Evolutionary conservation across 495 filamentous ascomycete genomes (phyloP).

Genomic region (Penicillium simplicissimum): DNA sequence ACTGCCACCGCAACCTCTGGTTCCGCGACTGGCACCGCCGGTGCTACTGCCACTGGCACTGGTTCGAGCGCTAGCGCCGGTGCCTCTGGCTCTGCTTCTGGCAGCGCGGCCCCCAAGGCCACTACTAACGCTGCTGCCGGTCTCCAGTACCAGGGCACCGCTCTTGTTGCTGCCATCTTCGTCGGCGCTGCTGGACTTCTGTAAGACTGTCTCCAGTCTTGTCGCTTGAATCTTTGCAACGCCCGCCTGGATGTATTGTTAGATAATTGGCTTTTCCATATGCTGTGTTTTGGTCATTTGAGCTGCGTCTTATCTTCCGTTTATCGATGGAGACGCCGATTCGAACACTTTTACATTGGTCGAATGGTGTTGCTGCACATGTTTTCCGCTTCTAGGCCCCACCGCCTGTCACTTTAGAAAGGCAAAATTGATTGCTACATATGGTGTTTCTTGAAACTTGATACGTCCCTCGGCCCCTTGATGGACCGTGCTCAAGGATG

Average conservation of each 20-base stretch:
- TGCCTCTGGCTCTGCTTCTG: slow-evolving; percentile 2
- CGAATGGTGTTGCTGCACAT: slow-evolving; percentile 17
- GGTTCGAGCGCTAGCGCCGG: not conserved
- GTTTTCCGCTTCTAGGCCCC: slow-evolving; percentile 11
- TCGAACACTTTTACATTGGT: slow-evolving; percentile 14
- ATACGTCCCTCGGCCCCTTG: slow-evolving; percentile 5
- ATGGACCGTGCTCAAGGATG: not conserved
- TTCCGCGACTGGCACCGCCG: slow-evolving; percentile 15
- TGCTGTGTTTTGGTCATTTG: slow-evolving; percentile 15
- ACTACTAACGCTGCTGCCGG: slow-evolving; percentile 20
- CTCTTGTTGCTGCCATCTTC: slow-evolving; percentile 42
- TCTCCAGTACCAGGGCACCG: slow-evolving; percentile 37
- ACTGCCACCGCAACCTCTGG: slow-evolving; percentile 16
- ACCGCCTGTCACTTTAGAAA: slow-evolving; percentile 20
- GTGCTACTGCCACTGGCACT: slow-evolving; percentile 11
- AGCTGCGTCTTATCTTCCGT: not conserved
- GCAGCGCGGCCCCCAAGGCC: not conserved
- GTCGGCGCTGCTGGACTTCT: slow-evolving; percentile 41
- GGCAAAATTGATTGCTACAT: slow-evolving; percentile 17
- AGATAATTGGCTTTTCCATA: slow-evolving; percentile 15
- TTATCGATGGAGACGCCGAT: slow-evolving; percentile 1
- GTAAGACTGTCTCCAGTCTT: slow-evolving; percentile 16
- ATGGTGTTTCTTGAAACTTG: slow-evolving; percentile 9
- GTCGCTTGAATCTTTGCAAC: not conserved
- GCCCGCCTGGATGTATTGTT: slow-evolving; percentile 18